Conservation (phyloP, 345 rosid genomes). For the Salix caprea region DNA sequence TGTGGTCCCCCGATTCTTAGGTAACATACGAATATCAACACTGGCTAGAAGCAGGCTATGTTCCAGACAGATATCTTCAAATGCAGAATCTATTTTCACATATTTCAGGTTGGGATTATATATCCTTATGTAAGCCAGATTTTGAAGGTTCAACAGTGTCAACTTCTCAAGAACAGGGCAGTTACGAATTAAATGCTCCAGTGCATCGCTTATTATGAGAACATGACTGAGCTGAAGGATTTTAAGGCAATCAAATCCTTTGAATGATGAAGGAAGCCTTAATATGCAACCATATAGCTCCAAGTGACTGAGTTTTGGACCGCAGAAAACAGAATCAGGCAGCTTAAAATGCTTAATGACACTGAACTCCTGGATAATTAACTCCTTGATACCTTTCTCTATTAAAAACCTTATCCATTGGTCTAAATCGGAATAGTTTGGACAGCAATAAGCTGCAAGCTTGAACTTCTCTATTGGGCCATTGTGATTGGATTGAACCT, state of each 20-base stretch:
- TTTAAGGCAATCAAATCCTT: conserved; percentile 27
- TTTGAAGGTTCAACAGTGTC: conserved; percentile 20
- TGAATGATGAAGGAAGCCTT: conserved; percentile 22
- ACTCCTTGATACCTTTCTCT: conserved; percentile 23
- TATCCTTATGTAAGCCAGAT: conserved; percentile 24
- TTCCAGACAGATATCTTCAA: conserved; percentile 26
- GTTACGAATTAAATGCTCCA: conserved; percentile 23
- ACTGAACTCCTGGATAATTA: conserved; percentile 23
- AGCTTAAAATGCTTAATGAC: conserved; percentile 18
- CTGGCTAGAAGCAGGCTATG: conserved; percentile 12
- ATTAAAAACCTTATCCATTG: conserved; percentile 16
- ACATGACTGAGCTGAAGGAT: conserved; percentile 25
- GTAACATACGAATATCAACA: conserved; percentile 30
- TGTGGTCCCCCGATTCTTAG: background rate
- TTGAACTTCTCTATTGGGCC: conserved; percentile 34
- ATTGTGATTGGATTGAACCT: conserved; percentile 12
- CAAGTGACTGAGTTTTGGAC: conserved; percentile 28
- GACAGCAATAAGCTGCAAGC: conserved; percentile 20
- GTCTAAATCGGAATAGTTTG: conserved; percentile 22
- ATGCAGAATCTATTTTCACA: conserved; percentile 29
- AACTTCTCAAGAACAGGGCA: conserved; percentile 30
- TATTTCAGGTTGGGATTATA: conserved; percentile 24
- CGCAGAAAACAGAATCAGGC: conserved; percentile 27
- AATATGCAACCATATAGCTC: conserved; percentile 28
- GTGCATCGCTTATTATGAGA: conserved; percentile 14